A percentile compares a stretch with the other conserved stretches of the same genome.
phyloP scores from a whole-genome alignment of 2,329 filamentous ascomycete species.

The Stenocarpella maydis region DNA sequence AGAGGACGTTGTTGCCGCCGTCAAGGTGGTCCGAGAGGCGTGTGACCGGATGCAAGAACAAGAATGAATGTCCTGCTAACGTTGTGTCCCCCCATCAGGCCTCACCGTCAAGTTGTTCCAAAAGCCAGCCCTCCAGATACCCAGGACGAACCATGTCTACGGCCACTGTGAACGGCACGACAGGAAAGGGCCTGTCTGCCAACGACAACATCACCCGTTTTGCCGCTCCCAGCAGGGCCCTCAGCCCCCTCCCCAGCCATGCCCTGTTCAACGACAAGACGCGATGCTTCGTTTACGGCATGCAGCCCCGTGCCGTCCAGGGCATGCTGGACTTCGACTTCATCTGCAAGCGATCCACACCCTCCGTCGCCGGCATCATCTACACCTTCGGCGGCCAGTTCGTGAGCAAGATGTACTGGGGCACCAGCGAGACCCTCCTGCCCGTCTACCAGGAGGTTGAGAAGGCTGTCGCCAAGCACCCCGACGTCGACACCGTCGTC shows the following conservation, averaged over 20 bases:
- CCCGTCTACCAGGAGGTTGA: slow-evolving; percentile 95
- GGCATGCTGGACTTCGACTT: slow-evolving; percentile 99
- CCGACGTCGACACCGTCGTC: slow-evolving; percentile 95
- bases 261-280: slow-evolving; percentile 99
- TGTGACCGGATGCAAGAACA: not conserved
- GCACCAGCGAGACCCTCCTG: slow-evolving; percentile 97
- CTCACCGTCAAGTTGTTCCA: slow-evolving; percentile 28
- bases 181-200: slow-evolving; percentile 68
- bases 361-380: slow-evolving; percentile 98
- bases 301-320: slow-evolving; percentile 92
- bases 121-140: slow-evolving; percentile 33
- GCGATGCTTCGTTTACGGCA: slow-evolving; percentile 99
- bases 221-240: slow-evolving; percentile 86
- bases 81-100: not conserved
- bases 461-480: slow-evolving; percentile 96
- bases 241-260: slow-evolving; percentile 88
- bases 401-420: slow-evolving; percentile 99
- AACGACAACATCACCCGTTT: slow-evolving; percentile 99
- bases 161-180: slow-evolving; percentile 59
- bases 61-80: not conserved
- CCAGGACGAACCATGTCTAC: slow-evolving; percentile 58
- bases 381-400: slow-evolving; percentile 99
- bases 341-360: slow-evolving; percentile 98
- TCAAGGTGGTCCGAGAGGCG: not conserved
- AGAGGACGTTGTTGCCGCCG: not conserved